A percentile compares a stretch with the other conserved stretches of the same genome.
phyloP scores from a whole-genome alignment of 306 rosid genomes.

The Abrus precatorius region DNA sequence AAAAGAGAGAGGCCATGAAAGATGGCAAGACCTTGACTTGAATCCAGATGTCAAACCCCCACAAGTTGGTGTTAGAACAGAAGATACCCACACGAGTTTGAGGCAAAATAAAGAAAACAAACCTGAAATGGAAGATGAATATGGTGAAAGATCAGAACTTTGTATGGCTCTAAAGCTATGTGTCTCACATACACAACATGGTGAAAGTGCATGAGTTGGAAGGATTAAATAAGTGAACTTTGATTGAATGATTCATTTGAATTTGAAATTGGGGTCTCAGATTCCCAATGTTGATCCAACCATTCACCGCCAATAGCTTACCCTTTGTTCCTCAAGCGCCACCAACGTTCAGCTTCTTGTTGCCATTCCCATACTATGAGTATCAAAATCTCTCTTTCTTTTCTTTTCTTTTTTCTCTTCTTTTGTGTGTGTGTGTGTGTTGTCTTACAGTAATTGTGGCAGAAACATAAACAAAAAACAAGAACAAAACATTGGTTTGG shows the following conservation, averaged over 20 bases:
- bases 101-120: conserved; percentile 42
- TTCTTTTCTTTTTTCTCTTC: no score
- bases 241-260: conserved; percentile 43
- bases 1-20: conserved; percentile 23
- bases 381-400: not conserved
- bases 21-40: conserved; percentile 50
- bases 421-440: not conserved
- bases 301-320: conserved; percentile 38
- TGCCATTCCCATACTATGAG: not conserved
- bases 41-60: conserved; percentile 45
- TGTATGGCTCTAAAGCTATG: conserved; percentile 37
- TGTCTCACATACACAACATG: conserved; percentile 27
- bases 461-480: not conserved
- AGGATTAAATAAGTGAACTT: conserved; percentile 37
- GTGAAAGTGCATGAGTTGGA: conserved; percentile 16
- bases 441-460: conserved; percentile 15
- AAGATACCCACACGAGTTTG: conserved; percentile 31
- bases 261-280: conserved; percentile 51
- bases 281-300: conserved; percentile 53
- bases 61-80: not conserved
- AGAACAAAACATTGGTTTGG: conserved; percentile 9
- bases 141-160: conserved; percentile 58
- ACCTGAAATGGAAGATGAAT: conserved; percentile 52
- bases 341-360: conserved; percentile 52
- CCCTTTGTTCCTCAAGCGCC: conserved; percentile 4